Percentiles rank a stretch among this genome's conserved stretches.
These are phyloP conservation scores for Linum tenue DNA, from an alignment of 345 rosid species.

Conservation along the genomic window DNA sequence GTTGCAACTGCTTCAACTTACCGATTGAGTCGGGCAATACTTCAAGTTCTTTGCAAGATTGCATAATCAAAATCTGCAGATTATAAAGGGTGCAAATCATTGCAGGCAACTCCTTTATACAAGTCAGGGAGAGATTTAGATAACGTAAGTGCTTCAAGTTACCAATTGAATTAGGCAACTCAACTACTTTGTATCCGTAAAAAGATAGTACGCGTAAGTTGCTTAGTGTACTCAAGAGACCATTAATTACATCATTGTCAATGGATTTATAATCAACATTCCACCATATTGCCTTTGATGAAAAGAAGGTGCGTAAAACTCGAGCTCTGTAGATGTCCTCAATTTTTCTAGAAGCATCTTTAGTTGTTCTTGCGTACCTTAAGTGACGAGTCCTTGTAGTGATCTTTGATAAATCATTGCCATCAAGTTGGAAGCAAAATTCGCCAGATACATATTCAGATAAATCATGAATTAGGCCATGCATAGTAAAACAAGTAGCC, in stretches of 20 bases:
- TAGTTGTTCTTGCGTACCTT: neutral
- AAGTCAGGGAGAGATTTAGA: conserved; percentile 22
- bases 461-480: neutral
- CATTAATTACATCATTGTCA: conserved; percentile 14
- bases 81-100: conserved; percentile 22
- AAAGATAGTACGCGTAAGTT: conserved; percentile 34
- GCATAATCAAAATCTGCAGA: conserved; percentile 30
- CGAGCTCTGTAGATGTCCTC: conserved; percentile 26
- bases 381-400: neutral
- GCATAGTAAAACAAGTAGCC: neutral
- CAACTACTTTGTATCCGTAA: conserved; percentile 15
- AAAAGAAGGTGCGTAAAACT: conserved; percentile 31
- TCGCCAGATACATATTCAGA: neutral
- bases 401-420: neutral
- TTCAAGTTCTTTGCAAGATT: conserved; percentile 20
- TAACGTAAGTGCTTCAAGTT: conserved; percentile 28
- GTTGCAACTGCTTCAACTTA: conserved; percentile 16
- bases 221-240: conserved; percentile 12
- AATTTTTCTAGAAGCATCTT: conserved; percentile 18
- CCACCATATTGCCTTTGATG: conserved; percentile 22
- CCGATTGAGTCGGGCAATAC: conserved; percentile 23
- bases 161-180: conserved; percentile 23
- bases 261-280: conserved; percentile 22
- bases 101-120: conserved; percentile 23
- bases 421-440: neutral